Evolutionary conservation across 2,329 filamentous ascomycete species (phyloP), one percentile per base, ranked within the genome.

Genomic region (Kalmusia sp.): DNA sequence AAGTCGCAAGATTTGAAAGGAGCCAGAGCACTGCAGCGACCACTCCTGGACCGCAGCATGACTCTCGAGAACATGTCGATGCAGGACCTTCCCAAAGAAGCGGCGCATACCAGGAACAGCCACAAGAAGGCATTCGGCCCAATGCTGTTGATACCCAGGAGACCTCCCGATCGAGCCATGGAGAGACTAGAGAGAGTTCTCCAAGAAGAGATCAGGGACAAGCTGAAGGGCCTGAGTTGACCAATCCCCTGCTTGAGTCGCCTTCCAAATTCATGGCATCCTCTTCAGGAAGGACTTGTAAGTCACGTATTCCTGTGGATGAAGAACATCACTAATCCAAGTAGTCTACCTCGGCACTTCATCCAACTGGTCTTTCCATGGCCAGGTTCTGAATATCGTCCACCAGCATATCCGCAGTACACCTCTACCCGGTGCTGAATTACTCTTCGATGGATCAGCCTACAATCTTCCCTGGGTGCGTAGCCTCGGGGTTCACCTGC

Each of bases 301-400:
- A 52, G 25, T 43, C 21, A 15, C 11, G 7, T 4, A 7, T n/a
- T 12, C 7, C 3, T 3, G 22, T 27, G 3, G 2, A 2, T 8
- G 22, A 27, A n/a, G n/a, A 6, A 30, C 1, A 12, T 41, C 3
- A n/a, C 19, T n/a, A 19, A 17, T 28, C 7, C 8, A 19, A 6
- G 15, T 17, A 83, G 80, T 76, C 49, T 84, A 83, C 52, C 72
- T 84, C 7, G 82, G 82, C 1, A 81, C 80, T 2, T 84, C 82
- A 0, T 84, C 82, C 1, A 84, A 82, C 40, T 84, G 82, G 82
- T 80, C 81, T 0, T 84, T 84, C 44, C 77, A 77, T 22, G 72
- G 81, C 6, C 76, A 79, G 15, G 75, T 83, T 1, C 69, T 84
- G n/a, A 76, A 71, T 22, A 73, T 83, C 46, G 76, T 77, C 0